Evolutionary conservation across 2,329 filamentous ascomycete genomes (phyloP).

Genomic region (Verticillium isaacii): DNA sequence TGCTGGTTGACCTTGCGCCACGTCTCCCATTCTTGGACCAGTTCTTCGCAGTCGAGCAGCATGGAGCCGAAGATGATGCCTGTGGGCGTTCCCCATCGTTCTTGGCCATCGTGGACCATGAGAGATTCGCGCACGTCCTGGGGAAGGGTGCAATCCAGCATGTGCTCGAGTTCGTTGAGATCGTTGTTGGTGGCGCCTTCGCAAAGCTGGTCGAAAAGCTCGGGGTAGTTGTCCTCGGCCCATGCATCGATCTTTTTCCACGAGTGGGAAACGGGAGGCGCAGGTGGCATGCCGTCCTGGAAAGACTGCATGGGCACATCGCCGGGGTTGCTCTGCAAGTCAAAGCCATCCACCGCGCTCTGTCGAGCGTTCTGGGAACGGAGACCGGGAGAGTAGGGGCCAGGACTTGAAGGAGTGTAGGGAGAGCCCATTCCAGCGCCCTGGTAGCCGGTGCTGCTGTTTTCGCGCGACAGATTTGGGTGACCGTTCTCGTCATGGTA

Average conservation of each 20-base stretch:
- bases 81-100: slow-evolving; percentile 84
- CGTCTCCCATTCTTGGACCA: slow-evolving; percentile 95
- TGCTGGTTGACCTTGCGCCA: slow-evolving; percentile 93
- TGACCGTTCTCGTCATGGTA: slow-evolving; percentile 69
- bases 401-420: slow-evolving; percentile 45
- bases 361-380: slow-evolving; percentile 69
- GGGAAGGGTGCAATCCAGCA: slow-evolving; percentile 89
- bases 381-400: slow-evolving; percentile 87
- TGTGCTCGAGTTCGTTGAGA: slow-evolving; percentile 92
- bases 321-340: slow-evolving; percentile 61
- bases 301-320: slow-evolving; percentile 98
- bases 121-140: slow-evolving; percentile 91
- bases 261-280: slow-evolving; percentile 82
- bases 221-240: slow-evolving; percentile 92
- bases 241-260: slow-evolving; percentile 93
- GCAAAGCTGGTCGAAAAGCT: slow-evolving; percentile 88
- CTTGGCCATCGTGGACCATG: slow-evolving; percentile 91
- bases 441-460: slow-evolving; percentile 55
- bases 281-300: slow-evolving; percentile 82
- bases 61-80: slow-evolving; percentile 92
- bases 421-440: slow-evolving; percentile 47
- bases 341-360: slow-evolving; percentile 61
- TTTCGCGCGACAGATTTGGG: slow-evolving; percentile 43
- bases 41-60: slow-evolving; percentile 96
- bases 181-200: slow-evolving; percentile 92